Percentiles rank a stretch among this genome's conserved stretches.
phyloP scores from a whole-genome alignment of 2,329 filamentous ascomycete species.

The Colletotrichum lini region DNA sequence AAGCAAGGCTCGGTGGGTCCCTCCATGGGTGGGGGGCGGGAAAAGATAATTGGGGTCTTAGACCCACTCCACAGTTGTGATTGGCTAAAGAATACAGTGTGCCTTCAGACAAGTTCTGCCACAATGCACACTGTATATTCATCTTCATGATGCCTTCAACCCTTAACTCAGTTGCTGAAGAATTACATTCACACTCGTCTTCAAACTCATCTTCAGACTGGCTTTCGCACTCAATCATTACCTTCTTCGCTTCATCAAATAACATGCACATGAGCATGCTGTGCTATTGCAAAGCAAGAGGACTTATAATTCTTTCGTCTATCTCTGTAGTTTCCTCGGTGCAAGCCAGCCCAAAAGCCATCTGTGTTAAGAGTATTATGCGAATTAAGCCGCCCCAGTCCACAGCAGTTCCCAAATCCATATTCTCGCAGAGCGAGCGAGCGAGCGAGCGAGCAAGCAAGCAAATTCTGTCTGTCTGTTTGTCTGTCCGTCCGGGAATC shows the following conservation, averaged over 20 bases:
- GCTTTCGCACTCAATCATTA: too few species aligned
- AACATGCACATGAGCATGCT: too few species aligned
- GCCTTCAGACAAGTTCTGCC: background rate
- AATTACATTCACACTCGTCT: background rate
- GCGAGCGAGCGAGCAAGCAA: background rate
- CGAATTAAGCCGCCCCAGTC: background rate
- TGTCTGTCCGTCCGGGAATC: too few species aligned
- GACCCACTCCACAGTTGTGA: background rate
- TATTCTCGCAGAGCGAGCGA: background rate
- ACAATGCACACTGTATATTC: background rate
- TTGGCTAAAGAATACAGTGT: background rate
- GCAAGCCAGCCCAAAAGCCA: conserved; percentile 5
- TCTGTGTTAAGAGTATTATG: conserved; percentile 10
- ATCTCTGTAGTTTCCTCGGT: conserved; percentile 1
- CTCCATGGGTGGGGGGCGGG: background rate
- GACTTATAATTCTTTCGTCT: conserved; percentile 6
- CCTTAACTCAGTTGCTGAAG: background rate
- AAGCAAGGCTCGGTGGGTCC: conserved; percentile 30
- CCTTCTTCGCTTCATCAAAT: too few species aligned
- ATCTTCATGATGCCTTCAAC: background rate
- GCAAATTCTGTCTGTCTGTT: conserved; percentile 1
- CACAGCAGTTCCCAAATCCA: background rate
- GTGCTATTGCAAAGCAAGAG: background rate
- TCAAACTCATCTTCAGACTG: background rate
- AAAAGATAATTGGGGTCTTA: conserved; percentile 31